Base-by-base conservation (phyloP, 352 stramenopile species). In the Globisporangium canariense region DNA sequence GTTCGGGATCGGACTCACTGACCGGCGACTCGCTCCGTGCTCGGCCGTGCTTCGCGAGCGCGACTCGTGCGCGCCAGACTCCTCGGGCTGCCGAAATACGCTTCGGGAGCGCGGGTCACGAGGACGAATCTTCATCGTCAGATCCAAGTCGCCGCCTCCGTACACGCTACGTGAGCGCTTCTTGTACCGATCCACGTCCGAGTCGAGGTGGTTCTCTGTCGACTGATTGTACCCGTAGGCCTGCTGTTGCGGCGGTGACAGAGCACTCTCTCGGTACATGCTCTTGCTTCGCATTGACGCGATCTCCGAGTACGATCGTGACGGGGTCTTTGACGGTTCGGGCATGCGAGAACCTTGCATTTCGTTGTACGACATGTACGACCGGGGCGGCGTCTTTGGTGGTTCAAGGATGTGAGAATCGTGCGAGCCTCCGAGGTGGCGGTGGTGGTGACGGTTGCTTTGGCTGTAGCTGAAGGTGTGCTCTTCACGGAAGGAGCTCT, bases 91-190 rank as follows among this genome's bases (percentile, higher is more conserved):
- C 67, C 69, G 46, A 66, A 78, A 16, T 56, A 77, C 53, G 62
- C 68, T n/a, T 60, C 43, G 43, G 61, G 65, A 38, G 57, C 25
- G 25, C 58, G 74, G 65, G 13, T 81, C 73, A 20, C 64, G 63
- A 10, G 68, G 61, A n/a, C 30, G 70, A n/a, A 73, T 63, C 5
- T 60, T 47, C 62, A 76, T 64, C 4, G 13, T 4, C n/a, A 50
- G 32, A 38, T 74, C 62, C 16, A 64, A 28, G 32, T 58, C 51
- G 9, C 4, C 51, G 8, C 7, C 58, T 36, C 71, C 50, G 34
- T 66, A 81, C 43, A 75, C 69, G 30, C 71, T 81, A 13, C 62
- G 70, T 3, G 72, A 74, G 4, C 71, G 74, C 46, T 74, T 71
- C 30, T 72, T 59, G 11, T 63, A 72, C 7, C 66, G 60, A 49